phyloP scores from a whole-genome alignment of 2,329 filamentous ascomycete genomes.

The Lecanicillium sp. region DNA sequence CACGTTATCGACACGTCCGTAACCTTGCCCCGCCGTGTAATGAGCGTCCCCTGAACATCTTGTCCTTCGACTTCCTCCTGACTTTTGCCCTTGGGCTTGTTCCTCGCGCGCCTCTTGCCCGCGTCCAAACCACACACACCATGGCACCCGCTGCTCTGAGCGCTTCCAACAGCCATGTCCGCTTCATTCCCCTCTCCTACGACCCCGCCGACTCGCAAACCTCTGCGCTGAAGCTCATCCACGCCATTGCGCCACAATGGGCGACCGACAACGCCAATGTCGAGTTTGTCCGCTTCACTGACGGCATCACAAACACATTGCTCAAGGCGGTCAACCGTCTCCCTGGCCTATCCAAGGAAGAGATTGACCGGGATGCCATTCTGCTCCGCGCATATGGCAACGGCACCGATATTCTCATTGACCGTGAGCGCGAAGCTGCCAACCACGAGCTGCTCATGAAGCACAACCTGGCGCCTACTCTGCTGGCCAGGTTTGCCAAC shows the following conservation, averaged over 20 bases:
- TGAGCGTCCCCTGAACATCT: constrained; percentile 5
- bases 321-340: constrained; percentile 67
- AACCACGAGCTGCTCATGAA: constrained; percentile 82
- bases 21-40: constrained; percentile 1
- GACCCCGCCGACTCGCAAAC: constrained; percentile 66
- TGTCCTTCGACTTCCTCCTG: constrained; percentile 7
- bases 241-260: constrained; percentile 80
- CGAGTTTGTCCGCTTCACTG: constrained; percentile 85
- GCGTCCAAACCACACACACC: constrained; percentile 11
- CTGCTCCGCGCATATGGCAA: constrained; percentile 90
- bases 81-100: constrained; percentile 2
- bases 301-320: constrained; percentile 95
- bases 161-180: constrained; percentile 35
- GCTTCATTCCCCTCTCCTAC: constrained; percentile 68
- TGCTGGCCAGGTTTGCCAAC: constrained; percentile 90
- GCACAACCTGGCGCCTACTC: constrained; percentile 71
- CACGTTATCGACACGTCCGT: constrained; percentile 9
- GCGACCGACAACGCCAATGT: constrained; percentile 62
- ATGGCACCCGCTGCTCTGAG: constrained; percentile 26
- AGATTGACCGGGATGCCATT: constrained; percentile 76
- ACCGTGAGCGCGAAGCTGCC: constrained; percentile 74
- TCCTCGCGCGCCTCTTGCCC: constrained; percentile 8
- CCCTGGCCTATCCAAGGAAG: constrained; percentile 56
- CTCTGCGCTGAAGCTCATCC: constrained; percentile 72
- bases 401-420: constrained; percentile 90